These are phyloP conservation scores for Zhuliangozyma parablackwelliae DNA, from an alignment of 1,139 yeast species.

Conservation along the genomic window DNA sequence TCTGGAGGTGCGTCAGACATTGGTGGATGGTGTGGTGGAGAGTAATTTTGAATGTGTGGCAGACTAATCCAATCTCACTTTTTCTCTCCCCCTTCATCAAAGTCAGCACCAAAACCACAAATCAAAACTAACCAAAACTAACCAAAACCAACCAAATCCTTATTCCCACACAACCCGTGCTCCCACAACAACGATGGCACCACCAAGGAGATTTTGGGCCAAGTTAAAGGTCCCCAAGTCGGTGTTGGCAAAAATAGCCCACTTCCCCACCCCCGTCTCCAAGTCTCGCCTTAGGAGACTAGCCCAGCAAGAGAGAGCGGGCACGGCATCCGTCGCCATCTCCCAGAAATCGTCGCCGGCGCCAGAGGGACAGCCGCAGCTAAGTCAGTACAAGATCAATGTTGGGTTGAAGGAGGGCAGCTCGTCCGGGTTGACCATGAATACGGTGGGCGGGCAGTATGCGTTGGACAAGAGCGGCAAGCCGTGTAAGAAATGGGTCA, in stretches of 20 bases:
- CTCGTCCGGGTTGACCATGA: conserved; percentile 42
- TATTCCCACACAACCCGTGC: no score
- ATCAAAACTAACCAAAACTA: background rate
- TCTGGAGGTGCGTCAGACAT: conserved; percentile 1
- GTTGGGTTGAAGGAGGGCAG: conserved; percentile 40
- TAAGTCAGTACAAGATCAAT: conserved; percentile 29
- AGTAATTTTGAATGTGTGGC: background rate
- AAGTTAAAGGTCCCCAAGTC: conserved; percentile 28
- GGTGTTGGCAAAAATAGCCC: conserved; percentile 32
- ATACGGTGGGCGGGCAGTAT: conserved; percentile 25
- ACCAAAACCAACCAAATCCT: background rate
- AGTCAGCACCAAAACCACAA: background rate
- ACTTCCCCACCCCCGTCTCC: conserved; percentile 26
- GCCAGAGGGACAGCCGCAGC: conserved; percentile 8
- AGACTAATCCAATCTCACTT: background rate
- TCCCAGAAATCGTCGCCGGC: conserved; percentile 14
- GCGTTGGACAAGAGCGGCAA: conserved; percentile 47
- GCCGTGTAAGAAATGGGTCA: conserved; percentile 50
- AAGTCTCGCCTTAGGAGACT: conserved; percentile 28
- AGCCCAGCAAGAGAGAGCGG: conserved; percentile 24
- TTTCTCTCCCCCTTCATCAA: background rate
- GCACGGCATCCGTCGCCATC: conserved; percentile 10
- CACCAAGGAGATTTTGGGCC: conserved; percentile 31
- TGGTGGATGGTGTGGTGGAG: background rate
- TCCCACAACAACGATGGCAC: conserved; percentile 18